Conservation (phyloP, 768 basidiomycete species). For the Russula emetica region DNA sequence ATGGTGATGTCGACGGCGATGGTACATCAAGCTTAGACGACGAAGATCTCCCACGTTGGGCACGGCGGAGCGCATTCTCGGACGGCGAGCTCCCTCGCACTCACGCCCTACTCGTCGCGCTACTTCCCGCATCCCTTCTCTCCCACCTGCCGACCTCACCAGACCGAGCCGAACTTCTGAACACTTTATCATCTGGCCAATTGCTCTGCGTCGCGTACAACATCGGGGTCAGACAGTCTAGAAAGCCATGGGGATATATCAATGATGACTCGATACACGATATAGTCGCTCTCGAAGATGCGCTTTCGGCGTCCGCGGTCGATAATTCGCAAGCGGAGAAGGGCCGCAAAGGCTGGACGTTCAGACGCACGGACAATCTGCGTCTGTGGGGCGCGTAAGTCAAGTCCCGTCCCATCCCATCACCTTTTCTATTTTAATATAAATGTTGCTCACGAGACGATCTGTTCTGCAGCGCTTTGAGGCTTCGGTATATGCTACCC, state of each 20-base stretch:
- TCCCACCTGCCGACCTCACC: constrained; percentile 36
- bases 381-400: constrained; percentile 81
- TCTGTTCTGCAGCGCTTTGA: constrained; percentile 56
- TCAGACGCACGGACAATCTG: constrained; percentile 80
- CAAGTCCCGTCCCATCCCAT: constrained; percentile 32
- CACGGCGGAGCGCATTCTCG: constrained; percentile 51
- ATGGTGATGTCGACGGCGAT: constrained; percentile 19
- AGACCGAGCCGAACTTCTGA: constrained; percentile 43
- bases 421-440: background rate
- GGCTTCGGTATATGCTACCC: constrained; percentile 74
- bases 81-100: constrained; percentile 60
- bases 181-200: constrained; percentile 67
- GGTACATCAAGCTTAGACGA: constrained; percentile 48
- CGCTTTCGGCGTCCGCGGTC: constrained; percentile 36
- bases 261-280: constrained; percentile 75
- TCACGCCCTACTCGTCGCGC: constrained; percentile 53
- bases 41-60: constrained; percentile 75
- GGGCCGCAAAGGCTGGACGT: constrained; percentile 69
- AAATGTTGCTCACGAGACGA: background rate
- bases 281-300: constrained; percentile 60
- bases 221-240: constrained; percentile 69
- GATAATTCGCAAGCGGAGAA: constrained; percentile 38
- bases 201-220: constrained; percentile 81
- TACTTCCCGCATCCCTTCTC: constrained; percentile 56
- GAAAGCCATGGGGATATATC: constrained; percentile 86